These are phyloP conservation scores for Trichosporon inkin DNA, from an alignment of 1,284 basidiomycete species.

Conservation along the genomic window DNA sequence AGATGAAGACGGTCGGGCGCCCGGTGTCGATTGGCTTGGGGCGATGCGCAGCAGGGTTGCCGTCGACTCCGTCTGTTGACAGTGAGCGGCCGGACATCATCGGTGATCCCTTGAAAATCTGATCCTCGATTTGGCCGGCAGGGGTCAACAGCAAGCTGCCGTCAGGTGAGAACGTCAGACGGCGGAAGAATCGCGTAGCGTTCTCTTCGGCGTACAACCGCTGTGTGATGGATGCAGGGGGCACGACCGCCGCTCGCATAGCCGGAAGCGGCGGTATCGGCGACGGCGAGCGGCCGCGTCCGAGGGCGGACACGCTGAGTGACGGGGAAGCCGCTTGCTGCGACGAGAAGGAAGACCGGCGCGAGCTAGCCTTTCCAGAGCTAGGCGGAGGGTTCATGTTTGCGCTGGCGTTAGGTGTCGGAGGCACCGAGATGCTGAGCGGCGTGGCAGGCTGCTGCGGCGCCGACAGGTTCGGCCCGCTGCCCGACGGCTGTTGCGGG, in stretches of 20 bases:
- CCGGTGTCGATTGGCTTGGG: conserved; percentile 52
- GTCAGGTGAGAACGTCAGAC: conserved; percentile 90
- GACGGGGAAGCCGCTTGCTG: conserved; percentile 47
- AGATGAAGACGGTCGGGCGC: conserved; percentile 79
- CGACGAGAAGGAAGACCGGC: conserved; percentile 80
- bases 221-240: conserved; percentile 51
- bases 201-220: conserved; percentile 90
- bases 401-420: conserved; percentile 37
- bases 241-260: conserved; percentile 56
- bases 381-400: conserved; percentile 48
- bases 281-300: conserved; percentile 71
- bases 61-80: conserved; percentile 40
- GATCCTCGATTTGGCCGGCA: conserved; percentile 92
- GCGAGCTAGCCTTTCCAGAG: conserved; percentile 55
- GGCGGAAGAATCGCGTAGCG: conserved; percentile 91
- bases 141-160: conserved; percentile 89
- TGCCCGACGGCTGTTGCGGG: conserved; percentile 17
- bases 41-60: conserved; percentile 35
- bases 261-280: conserved; percentile 86
- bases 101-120: conserved; percentile 57
- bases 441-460: conserved; percentile 30
- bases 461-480: conserved; percentile 26
- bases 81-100: conserved; percentile 46
- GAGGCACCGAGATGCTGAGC: conserved; percentile 38
- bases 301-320: conserved; percentile 35